Conservation (phyloP, 2,329 filamentous ascomycete genomes). For the Cercospora citrullina region DNA sequence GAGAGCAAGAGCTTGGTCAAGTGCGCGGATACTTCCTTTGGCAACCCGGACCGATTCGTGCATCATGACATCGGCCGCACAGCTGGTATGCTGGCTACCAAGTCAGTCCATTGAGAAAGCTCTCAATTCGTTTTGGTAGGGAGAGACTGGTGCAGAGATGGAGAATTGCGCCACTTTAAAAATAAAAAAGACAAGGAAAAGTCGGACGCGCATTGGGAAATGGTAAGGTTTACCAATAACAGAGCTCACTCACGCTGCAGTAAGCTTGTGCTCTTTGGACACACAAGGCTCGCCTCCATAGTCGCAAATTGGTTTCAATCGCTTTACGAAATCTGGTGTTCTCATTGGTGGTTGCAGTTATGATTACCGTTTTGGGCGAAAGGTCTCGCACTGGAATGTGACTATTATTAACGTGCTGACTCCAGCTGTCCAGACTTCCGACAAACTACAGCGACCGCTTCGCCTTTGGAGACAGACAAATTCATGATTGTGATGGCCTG, state of each 20-base stretch:
- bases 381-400: conserved; percentile 9
- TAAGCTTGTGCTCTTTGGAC: not conserved
- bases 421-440: too few species aligned
- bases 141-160: not conserved
- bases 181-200: not conserved
- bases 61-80: not conserved
- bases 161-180: not conserved
- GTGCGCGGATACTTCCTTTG: not conserved
- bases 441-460: not conserved
- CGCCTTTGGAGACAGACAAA: not conserved
- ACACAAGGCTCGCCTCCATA: not conserved
- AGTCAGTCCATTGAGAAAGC: not conserved
- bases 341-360: not conserved
- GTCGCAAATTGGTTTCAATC: not conserved
- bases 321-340: not conserved
- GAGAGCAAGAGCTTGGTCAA: not conserved
- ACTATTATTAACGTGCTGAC: too few species aligned
- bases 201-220: not conserved
- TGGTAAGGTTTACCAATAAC: not conserved
- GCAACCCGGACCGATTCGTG: not conserved
- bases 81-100: not conserved
- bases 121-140: not conserved
- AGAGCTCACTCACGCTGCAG: not conserved
- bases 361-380: not conserved
- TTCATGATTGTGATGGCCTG: not conserved